A percentile compares a stretch with the other conserved stretches of the same genome.
These are phyloP conservation scores for Camellia sinensis DNA, from an alignment of 148 eudicot genomes.

Conservation along the genomic window DNA sequence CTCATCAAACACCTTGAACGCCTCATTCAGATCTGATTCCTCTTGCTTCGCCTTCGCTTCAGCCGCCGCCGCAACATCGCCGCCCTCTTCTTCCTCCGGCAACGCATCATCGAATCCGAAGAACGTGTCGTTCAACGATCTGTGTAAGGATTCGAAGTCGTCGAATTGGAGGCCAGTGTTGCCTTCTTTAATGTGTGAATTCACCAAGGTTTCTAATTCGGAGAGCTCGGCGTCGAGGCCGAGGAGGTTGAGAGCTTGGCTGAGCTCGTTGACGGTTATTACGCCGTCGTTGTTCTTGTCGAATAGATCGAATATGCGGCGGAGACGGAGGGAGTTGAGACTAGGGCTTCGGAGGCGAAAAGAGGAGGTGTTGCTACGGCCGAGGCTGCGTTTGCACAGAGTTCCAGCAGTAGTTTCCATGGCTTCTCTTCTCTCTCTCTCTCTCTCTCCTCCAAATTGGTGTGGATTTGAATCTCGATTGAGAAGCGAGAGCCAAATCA, in stretches of 20 bases:
- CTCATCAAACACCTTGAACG: constrained; percentile 87
- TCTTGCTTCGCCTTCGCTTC: constrained; percentile 22
- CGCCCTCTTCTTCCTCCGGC: background rate
- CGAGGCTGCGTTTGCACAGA: background rate
- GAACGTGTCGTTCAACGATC: constrained; percentile 46
- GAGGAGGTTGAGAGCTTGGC: constrained; percentile 51
- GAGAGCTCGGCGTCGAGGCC: constrained; percentile 53
- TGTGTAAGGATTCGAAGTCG: constrained; percentile 62
- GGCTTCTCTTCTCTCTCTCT: background rate
- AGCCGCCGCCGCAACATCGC: background rate
- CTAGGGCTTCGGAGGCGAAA: constrained; percentile 71
- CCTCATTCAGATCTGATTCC: constrained; percentile 74
- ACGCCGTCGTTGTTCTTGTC: constrained; percentile 68
- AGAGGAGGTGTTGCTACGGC: constrained; percentile 11
- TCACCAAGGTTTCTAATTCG: constrained; percentile 38
- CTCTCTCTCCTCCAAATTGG: background rate
- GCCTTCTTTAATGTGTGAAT: constrained; percentile 45
- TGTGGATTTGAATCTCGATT: too few relatives aligned
- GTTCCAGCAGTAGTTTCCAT: background rate
- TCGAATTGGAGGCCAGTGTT: constrained; percentile 48
- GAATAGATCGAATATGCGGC: constrained; percentile 73
- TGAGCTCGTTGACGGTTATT: constrained; percentile 63
- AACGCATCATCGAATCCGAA: constrained; percentile 26
- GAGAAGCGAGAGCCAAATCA: too few relatives aligned
- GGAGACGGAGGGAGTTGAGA: constrained; percentile 66